A percentile compares a stretch with the other conserved stretches of the same genome.
Conservation (phyloP, 78 protist species). For the Pigoraptor vietnamica region DNA sequence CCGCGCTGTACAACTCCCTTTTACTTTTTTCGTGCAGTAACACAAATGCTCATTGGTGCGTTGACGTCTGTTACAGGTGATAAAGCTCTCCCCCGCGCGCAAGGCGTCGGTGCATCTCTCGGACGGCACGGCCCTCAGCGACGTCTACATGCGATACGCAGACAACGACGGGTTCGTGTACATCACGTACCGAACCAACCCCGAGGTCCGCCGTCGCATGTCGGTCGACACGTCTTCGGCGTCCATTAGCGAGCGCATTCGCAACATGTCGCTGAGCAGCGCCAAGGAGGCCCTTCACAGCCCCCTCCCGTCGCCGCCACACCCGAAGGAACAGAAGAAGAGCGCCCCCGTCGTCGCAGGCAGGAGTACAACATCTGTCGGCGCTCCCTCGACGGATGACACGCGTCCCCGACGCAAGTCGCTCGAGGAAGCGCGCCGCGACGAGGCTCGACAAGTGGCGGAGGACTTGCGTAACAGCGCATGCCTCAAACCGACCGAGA, state of each 20-base stretch:
- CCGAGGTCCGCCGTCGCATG: neutral
- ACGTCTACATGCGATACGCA: neutral
- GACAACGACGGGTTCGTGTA: neutral
- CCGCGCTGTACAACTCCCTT: too few species aligned
- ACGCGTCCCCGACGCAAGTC: too few species aligned
- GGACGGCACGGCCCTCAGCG: neutral
- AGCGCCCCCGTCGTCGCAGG: too few species aligned
- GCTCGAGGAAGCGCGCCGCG: neutral
- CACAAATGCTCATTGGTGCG: too few species aligned
- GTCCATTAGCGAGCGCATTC: neutral
- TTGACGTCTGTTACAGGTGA: too few species aligned
- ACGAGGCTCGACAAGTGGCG: neutral
- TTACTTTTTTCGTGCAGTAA: too few species aligned
- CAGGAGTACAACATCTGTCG: too few species aligned
- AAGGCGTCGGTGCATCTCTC: neutral
- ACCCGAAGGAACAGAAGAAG: too few species aligned
- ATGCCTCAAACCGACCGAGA: too few species aligned
- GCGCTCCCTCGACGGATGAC: too few species aligned
- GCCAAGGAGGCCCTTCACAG: neutral
- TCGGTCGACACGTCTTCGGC: neutral
- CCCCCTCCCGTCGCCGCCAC: too few species aligned
- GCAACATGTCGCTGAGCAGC: neutral
- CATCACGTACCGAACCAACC: neutral
- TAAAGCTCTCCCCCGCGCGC: neutral
- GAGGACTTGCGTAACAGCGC: neutral